phyloP scores from a whole-genome alignment of 2,329 filamentous ascomycete genomes.

The Venturia oleaginea region DNA sequence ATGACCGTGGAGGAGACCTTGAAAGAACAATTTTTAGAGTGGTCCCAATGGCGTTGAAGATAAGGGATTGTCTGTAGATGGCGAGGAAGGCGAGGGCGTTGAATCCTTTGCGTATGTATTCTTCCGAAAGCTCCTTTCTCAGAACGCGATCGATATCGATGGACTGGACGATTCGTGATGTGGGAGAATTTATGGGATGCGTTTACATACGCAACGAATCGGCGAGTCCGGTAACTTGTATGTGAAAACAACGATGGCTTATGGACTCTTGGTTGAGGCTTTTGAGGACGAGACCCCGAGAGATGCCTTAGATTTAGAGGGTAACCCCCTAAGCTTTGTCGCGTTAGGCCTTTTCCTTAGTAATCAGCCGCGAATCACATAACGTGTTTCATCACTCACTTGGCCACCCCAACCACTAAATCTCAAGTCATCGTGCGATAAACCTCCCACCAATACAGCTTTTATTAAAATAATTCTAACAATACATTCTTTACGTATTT shows the following conservation, averaged over 20 bases:
- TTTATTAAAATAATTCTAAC: too few species aligned
- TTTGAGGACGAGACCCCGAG: slow-evolving; percentile 22
- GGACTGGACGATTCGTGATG: too few species aligned
- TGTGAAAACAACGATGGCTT: slow-evolving; percentile 35
- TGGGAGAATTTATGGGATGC: too few species aligned
- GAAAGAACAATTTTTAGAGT: background rate
- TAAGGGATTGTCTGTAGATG: background rate
- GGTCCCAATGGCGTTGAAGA: background rate
- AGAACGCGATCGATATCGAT: too few species aligned
- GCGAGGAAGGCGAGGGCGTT: background rate
- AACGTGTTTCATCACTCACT: too few species aligned
- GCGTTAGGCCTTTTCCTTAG: background rate
- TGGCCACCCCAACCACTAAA: too few species aligned
- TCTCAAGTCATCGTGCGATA: too few species aligned
- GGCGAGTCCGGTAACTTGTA: too few species aligned
- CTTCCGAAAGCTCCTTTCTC: slow-evolving; percentile 20
- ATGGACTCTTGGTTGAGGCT: slow-evolving; percentile 36
- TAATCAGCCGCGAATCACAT: background rate
- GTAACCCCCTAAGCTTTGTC: background rate
- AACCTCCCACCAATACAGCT: too few species aligned
- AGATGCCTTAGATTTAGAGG: background rate
- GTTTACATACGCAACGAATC: too few species aligned
- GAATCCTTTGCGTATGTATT: too few species aligned
- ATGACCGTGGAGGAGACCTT: background rate
- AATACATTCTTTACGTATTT: too few species aligned